Evolutionary conservation across 768 basidiomycete genomes (phyloP), one percentile per base, ranked within the genome.

Genomic region (Tremella mesenterica): DNA sequence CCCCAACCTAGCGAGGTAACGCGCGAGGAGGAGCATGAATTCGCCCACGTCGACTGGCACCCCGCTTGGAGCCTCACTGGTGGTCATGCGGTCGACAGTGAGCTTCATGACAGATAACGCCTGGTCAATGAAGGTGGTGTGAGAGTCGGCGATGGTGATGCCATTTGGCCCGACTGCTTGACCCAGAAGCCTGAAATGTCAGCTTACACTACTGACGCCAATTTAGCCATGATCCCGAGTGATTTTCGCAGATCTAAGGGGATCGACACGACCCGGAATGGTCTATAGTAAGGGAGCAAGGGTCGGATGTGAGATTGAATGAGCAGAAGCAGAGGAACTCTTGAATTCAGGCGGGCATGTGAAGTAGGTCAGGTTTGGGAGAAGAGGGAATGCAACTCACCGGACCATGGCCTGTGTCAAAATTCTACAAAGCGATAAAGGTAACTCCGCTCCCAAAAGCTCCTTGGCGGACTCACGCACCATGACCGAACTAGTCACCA

Each of bases 381-480:
- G n/a, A n/a, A n/a, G n/a, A n/a, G n/a, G n/a, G n/a, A n/a, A n/a
- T n/a, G n/a, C n/a, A n/a, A 76, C 85, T 61, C 70, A 90, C 89
- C 81, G 80, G 48, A 86, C 84, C 52, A 93, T 76, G 54, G 83
- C 80, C 57, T 78, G 81, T 46, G 92, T 77, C 27, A 92, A 73
- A 53, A 78, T 79, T 20, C 79, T 75, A 61, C 86, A 85, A 44
- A 88, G 74, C 43, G 80, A 77, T 25, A 84, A 82, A 56, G 82
- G 84, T 18, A 92, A 76, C 62, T 95, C 90, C 13, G 77, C 76
- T 1, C 89, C 88, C 16, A 95, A 73, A 0, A 88, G 86, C 50
- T 89, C 88, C 59, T 82, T 80, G 2, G 85, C 85, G 10, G 82
- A 77, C 61, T 93, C 86, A n/a, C 88, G 81, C 30, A 85, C 79